Conservation (phyloP, 495 filamentous ascomycete genomes). For the Podospora anserina region DNA sequence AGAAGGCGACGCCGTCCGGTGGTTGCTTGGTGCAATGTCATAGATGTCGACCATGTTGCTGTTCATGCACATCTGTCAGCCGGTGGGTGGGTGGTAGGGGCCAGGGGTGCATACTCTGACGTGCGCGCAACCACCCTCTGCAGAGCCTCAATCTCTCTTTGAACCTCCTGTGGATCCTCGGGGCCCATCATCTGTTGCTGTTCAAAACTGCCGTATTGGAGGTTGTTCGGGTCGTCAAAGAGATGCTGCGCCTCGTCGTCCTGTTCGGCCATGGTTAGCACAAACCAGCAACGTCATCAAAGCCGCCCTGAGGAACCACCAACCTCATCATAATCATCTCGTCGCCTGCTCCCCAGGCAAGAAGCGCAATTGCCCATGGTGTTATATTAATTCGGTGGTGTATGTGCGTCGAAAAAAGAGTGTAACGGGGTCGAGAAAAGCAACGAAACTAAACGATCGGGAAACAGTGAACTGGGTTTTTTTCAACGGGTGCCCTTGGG, state of each 20-base stretch:
- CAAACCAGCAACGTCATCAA: constrained; percentile 5
- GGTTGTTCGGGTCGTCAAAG: constrained; percentile 51
- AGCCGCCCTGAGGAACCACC: not conserved
- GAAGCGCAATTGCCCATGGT: constrained; percentile 49
- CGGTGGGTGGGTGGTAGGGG: constrained; percentile 13
- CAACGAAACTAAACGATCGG: not conserved
- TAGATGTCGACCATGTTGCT: constrained; percentile 60
- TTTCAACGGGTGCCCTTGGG: constrained; percentile 13
- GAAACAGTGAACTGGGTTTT: not conserved
- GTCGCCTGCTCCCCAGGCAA: constrained; percentile 42
- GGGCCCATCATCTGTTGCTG: constrained; percentile 48
- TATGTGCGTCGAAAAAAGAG: not conserved
- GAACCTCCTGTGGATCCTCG: constrained; percentile 54
- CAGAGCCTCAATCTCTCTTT: constrained; percentile 57
- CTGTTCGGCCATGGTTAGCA: constrained; percentile 22
- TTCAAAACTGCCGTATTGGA: constrained; percentile 54
- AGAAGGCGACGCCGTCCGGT: not conserved
- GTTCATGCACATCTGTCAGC: constrained; percentile 28
- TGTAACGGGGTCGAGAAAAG: constrained; percentile 8
- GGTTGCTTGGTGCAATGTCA: constrained; percentile 52
- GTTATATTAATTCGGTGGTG: not conserved
- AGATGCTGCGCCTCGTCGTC: constrained; percentile 53
- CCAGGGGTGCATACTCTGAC: constrained; percentile 44
- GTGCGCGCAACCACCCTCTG: constrained; percentile 54
- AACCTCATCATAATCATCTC: constrained; percentile 45